Evolutionary conservation across 768 basidiomycete genomes (phyloP).

Genomic region (Termitomyces sp.): DNA sequence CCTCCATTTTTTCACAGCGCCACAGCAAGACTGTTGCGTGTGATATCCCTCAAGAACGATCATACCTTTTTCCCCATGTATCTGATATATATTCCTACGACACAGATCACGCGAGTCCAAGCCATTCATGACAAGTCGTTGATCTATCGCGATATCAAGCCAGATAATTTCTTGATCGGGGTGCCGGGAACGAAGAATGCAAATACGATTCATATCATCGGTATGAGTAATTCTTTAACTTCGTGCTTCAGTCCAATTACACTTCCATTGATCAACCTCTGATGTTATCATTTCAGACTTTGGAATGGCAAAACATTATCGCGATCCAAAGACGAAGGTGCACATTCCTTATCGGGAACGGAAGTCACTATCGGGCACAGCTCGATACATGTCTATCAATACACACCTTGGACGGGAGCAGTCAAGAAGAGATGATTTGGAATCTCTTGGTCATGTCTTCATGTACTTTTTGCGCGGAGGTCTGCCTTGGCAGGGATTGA

Average conservation of each 20-base stretch:
- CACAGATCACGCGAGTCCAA: constrained; percentile 91
- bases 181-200: constrained; percentile 89
- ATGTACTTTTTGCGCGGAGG: constrained; percentile 99
- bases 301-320: constrained; percentile 99
- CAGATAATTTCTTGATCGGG: constrained; percentile 98
- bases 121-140: constrained; percentile 97
- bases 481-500: constrained; percentile 96
- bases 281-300: constrained; percentile 57
- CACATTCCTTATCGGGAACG: constrained; percentile 99
- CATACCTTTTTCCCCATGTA: not conserved
- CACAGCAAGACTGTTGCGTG: constrained; percentile 3
- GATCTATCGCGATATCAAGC: constrained; percentile 99
- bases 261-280: constrained; percentile 1
- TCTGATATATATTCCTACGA: constrained; percentile 9
- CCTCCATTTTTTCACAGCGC: constrained; percentile 3
- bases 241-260: not conserved
- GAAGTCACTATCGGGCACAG: constrained; percentile 94
- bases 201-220: constrained; percentile 84
- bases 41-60: constrained; percentile 13
- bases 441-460: constrained; percentile 97
- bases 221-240: constrained; percentile 31
- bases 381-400: constrained; percentile 99
- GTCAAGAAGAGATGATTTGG: constrained; percentile 92
- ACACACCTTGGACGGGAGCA: constrained; percentile 96
- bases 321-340: constrained; percentile 95